A percentile compares a stretch with the other conserved stretches of the same genome.
These are phyloP conservation scores for Aureobasidium lini DNA, from an alignment of 2,329 filamentous ascomycete species.

Conservation along the genomic window DNA sequence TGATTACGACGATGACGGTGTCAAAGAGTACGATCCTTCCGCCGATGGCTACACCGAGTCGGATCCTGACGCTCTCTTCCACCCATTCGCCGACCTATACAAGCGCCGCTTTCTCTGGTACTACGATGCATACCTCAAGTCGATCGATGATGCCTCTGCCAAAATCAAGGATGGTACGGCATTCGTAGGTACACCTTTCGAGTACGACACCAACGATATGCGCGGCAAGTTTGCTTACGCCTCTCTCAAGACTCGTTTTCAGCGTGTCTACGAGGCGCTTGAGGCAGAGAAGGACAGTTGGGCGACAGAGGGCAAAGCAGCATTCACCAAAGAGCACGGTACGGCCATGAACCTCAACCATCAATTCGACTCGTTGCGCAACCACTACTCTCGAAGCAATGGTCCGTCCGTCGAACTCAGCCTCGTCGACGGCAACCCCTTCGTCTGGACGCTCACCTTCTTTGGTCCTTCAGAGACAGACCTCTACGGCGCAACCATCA, in stretches of 20 bases:
- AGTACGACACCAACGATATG: constrained; percentile 71
- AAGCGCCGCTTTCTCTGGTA: constrained; percentile 96
- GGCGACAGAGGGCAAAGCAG: constrained; percentile 59
- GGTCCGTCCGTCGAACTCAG: constrained; percentile 66
- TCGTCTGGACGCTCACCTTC: constrained; percentile 81
- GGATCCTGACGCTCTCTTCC: constrained; percentile 56
- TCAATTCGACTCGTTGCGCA: constrained; percentile 75
- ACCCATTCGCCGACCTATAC: constrained; percentile 83
- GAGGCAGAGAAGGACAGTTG: constrained; percentile 65
- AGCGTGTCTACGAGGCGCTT: constrained; percentile 60
- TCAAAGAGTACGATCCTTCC: constrained; percentile 31
- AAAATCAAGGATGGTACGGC: constrained; percentile 55
- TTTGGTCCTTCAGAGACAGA: constrained; percentile 91
- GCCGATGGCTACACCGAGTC: constrained; percentile 17
- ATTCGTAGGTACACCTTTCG: constrained; percentile 85
- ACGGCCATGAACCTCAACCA: constrained; percentile 76
- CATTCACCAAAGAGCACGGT: constrained; percentile 44
- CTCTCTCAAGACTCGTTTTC: constrained; percentile 62
- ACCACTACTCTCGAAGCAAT: constrained; percentile 61
- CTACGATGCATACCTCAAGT: constrained; percentile 73
- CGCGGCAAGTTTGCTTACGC: constrained; percentile 77
- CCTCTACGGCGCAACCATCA: constrained; percentile 83
- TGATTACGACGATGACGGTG: constrained; percentile 34
- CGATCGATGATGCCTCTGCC: constrained; percentile 56
- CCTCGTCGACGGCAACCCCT: constrained; percentile 75